Conservation (phyloP, 2,329 filamentous ascomycete genomes). For the Aspergillus japonicus region DNA sequence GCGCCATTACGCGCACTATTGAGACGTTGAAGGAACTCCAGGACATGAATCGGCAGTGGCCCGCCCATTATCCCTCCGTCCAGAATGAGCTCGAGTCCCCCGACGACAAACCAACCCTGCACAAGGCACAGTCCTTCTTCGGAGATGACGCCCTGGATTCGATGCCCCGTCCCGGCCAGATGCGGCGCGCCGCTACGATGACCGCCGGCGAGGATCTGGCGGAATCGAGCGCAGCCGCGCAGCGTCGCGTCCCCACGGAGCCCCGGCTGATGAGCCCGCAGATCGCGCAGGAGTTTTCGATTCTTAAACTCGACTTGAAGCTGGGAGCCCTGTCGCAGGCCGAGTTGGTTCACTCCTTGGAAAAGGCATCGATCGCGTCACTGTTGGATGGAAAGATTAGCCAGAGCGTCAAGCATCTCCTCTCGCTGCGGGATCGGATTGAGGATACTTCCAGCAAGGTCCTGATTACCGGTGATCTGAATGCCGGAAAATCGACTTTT, state of each 20-base stretch:
- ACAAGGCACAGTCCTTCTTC: slow-evolving; percentile 37
- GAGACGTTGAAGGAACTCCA: slow-evolving; percentile 81
- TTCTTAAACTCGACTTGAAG: slow-evolving; percentile 92
- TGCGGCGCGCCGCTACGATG: slow-evolving; percentile 72
- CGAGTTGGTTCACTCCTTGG: slow-evolving; percentile 89
- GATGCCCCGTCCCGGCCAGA: slow-evolving; percentile 50
- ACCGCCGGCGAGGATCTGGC: slow-evolving; percentile 59
- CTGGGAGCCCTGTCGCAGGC: slow-evolving; percentile 81
- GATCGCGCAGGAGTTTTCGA: slow-evolving; percentile 92
- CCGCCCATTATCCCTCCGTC: slow-evolving; percentile 83
- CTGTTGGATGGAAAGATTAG: slow-evolving; percentile 91
- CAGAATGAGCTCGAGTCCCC: slow-evolving; percentile 28
- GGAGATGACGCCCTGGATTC: slow-evolving; percentile 25
- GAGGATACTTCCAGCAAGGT: slow-evolving; percentile 98
- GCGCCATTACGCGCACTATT: slow-evolving; percentile 82
- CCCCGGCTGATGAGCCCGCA: slow-evolving; percentile 86
- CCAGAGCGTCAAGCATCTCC: slow-evolving; percentile 86
- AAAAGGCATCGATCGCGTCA: slow-evolving; percentile 86
- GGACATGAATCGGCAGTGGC: slow-evolving; percentile 87
- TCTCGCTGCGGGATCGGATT: slow-evolving; percentile 84
- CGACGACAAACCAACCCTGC: slow-evolving; percentile 36
- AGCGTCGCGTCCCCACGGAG: slow-evolving; percentile 62
- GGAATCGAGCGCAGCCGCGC: slow-evolving; percentile 73
- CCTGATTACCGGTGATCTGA: slow-evolving; percentile 89
- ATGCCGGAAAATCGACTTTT: slow-evolving; percentile 97